These are phyloP conservation scores for Eimeria acervulina DNA, from an alignment of 169 alveolate genomes.

Conservation along the genomic window DNA sequence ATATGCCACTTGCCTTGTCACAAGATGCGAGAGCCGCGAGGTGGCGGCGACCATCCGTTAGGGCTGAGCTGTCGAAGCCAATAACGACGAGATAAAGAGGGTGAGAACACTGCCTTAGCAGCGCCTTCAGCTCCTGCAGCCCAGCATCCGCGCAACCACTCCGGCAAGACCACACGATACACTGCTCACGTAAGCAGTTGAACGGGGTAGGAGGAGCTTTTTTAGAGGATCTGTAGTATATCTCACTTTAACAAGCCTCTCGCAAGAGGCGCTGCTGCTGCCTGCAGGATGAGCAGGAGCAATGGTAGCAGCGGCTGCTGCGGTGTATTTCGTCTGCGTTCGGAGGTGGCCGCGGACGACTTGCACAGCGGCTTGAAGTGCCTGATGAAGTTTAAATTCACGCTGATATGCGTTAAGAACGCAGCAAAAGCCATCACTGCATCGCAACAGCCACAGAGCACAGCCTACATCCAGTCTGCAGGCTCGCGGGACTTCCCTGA, in stretches of 20 bases:
- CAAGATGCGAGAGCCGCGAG: constrained; percentile 67
- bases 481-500: background rate
- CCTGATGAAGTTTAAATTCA: constrained; percentile 53
- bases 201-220: background rate
- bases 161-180: background rate
- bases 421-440: constrained; percentile 66
- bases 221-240: background rate
- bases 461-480: background rate
- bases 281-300: constrained; percentile 53
- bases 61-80: constrained; percentile 37
- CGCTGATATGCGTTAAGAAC: constrained; percentile 47
- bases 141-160: background rate
- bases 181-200: background rate
- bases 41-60: constrained; percentile 50
- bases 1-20: constrained; percentile 36
- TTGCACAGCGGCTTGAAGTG: constrained; percentile 34
- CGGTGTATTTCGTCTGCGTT: constrained; percentile 49
- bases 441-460: background rate
- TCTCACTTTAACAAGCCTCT: constrained; percentile 43
- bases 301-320: constrained; percentile 66
- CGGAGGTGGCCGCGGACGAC: constrained; percentile 63
- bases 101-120: constrained; percentile 21
- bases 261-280: constrained; percentile 33
- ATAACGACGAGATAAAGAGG: constrained; percentile 42
- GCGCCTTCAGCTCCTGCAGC: constrained; percentile 30